These are phyloP conservation scores for Trametes cingulata DNA, from an alignment of 768 basidiomycete genomes.

Conservation along the genomic window DNA sequence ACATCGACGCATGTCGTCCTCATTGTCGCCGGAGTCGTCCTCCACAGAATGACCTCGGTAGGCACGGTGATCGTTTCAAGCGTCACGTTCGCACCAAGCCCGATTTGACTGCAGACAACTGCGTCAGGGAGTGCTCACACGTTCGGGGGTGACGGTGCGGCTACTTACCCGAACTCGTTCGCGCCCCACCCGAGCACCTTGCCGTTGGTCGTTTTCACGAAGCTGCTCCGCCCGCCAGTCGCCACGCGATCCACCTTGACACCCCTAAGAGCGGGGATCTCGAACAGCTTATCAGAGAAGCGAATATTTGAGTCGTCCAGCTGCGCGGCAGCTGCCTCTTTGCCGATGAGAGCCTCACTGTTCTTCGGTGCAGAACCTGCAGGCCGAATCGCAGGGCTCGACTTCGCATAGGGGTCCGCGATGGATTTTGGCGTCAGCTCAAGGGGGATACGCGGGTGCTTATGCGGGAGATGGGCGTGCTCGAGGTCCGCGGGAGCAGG, in stretches of 20 bases:
- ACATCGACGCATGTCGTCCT: slow-evolving; percentile 64
- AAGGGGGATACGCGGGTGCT: slow-evolving; percentile 41
- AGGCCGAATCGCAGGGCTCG: slow-evolving; percentile 43
- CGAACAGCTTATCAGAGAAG: slow-evolving; percentile 71
- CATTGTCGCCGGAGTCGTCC: slow-evolving; percentile 49
- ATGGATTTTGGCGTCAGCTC: slow-evolving; percentile 61
- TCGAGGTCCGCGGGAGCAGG: slow-evolving; percentile 33
- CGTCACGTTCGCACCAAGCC: slow-evolving; percentile 63
- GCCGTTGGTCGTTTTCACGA: slow-evolving; percentile 66
- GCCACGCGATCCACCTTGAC: slow-evolving; percentile 68
- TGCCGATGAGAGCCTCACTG: slow-evolving; percentile 24
- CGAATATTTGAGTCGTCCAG: slow-evolving; percentile 47
- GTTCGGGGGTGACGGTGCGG: slow-evolving; percentile 1
- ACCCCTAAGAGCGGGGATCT: slow-evolving; percentile 71
- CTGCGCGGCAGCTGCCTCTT: slow-evolving; percentile 27
- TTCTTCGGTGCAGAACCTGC: slow-evolving; percentile 26
- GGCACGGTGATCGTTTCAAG: slow-evolving; percentile 76
- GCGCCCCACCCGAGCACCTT: slow-evolving; percentile 88
- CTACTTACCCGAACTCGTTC: slow-evolving; percentile 75
- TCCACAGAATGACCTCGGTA: slow-evolving; percentile 80
- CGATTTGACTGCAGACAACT: slow-evolving; percentile 64
- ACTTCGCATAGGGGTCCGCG: slow-evolving; percentile 49
- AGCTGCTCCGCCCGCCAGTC: slow-evolving; percentile 72
- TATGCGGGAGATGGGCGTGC: slow-evolving; percentile 17
- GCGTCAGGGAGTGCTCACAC: not conserved